Percentiles rank a stretch among this genome's conserved stretches.
phyloP scores from a whole-genome alignment of 169 alveolate species.

The Cyclospora cayetanensis region DNA sequence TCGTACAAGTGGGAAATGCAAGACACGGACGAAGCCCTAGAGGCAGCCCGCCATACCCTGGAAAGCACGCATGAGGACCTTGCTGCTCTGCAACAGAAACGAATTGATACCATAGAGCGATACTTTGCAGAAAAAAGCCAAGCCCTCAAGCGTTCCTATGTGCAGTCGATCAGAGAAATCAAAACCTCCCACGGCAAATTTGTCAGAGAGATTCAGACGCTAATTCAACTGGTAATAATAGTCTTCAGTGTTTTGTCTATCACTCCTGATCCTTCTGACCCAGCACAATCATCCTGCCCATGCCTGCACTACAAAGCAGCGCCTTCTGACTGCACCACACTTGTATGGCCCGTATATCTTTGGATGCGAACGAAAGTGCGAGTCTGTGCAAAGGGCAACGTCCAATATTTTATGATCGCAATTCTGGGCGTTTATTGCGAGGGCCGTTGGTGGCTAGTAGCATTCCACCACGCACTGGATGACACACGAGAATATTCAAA shows the following conservation, averaged over 20 bases:
- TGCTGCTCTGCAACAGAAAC: not conserved
- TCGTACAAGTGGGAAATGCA: constrained; percentile 90
- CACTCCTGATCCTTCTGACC: not conserved
- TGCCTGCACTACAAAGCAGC: not conserved
- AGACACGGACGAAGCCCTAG: constrained; percentile 74
- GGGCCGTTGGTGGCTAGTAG: too few species aligned
- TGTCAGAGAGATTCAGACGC: not conserved
- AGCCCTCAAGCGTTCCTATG: not conserved
- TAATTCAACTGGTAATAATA: not conserved
- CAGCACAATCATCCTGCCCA: not conserved
- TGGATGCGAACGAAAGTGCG: too few species aligned
- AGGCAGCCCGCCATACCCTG: not conserved
- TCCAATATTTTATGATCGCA: too few species aligned
- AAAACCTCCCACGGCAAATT: not conserved
- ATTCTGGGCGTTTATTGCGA: too few species aligned
- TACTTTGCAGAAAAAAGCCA: not conserved
- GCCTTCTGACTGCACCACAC: too few species aligned
- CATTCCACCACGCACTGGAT: too few species aligned
- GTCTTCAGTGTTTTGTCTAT: not conserved
- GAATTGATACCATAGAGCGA: not conserved
- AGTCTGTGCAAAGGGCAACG: too few species aligned
- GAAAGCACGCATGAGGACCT: not conserved
- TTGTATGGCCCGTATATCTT: too few species aligned
- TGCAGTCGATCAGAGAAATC: not conserved
- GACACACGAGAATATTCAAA: too few species aligned